Percentiles rank a stretch among this genome's conserved stretches.
These are phyloP conservation scores for Daldinia bambusicola DNA, from an alignment of 495 filamentous ascomycete genomes.

Conservation along the genomic window DNA sequence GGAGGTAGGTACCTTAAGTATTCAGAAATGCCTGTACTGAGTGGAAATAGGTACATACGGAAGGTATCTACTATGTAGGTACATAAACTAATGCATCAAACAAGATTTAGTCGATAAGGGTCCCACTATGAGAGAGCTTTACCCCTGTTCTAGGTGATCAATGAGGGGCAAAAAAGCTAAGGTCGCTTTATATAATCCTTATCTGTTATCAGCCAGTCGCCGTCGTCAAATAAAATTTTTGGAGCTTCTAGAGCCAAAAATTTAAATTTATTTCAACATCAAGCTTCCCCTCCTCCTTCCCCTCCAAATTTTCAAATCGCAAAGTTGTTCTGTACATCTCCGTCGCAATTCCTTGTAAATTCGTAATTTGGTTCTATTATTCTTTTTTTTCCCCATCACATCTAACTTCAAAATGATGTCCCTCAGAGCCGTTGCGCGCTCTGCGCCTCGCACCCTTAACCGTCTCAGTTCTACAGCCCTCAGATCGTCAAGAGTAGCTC, in stretches of 20 bases:
- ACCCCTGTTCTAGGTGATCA: not conserved
- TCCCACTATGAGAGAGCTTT: not conserved
- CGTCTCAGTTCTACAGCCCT: slow-evolving; percentile 67
- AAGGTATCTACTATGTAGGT: too few relatives aligned
- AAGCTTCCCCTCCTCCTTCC: slow-evolving; percentile 11
- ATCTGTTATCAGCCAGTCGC: slow-evolving; percentile 19
- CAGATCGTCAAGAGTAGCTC: slow-evolving; percentile 57
- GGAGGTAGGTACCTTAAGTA: too few relatives aligned
- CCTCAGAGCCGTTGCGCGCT: slow-evolving; percentile 74
- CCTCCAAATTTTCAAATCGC: not conserved
- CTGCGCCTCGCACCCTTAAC: slow-evolving; percentile 73
- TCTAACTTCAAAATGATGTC: slow-evolving; percentile 73
- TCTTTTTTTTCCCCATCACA: not conserved
- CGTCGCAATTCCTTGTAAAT: not conserved
- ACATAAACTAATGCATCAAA: not conserved
- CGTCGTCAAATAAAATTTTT: slow-evolving; percentile 41
- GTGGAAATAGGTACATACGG: too few relatives aligned
- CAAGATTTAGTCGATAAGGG: not conserved
- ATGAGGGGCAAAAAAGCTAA: not conserved
- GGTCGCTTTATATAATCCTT: not conserved
- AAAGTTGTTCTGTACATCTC: slow-evolving; percentile 2
- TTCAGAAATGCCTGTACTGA: too few relatives aligned
- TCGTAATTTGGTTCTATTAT: not conserved
- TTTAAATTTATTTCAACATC: slow-evolving; percentile 23
- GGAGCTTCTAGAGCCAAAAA: slow-evolving; percentile 14